Base-by-base conservation (phyloP, 495 filamentous ascomycete species). In the Emericellopsis terricola region DNA sequence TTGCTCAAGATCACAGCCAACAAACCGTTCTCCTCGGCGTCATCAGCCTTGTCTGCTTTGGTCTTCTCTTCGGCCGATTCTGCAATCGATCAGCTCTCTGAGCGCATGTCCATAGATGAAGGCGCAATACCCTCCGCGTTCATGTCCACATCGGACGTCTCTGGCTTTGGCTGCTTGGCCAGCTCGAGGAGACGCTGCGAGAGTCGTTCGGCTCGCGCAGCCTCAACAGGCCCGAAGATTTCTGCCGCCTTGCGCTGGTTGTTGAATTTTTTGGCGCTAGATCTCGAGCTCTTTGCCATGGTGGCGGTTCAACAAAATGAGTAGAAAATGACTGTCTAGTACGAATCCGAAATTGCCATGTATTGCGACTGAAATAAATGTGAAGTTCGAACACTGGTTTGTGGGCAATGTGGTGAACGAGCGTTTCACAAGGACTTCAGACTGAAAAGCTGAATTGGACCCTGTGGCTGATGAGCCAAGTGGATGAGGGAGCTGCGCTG, bases 281-380 rank as follows among this genome's bases (percentile, higher is more conserved):
- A 64, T 44, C 85, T 65, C 30, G 76, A 56, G 48, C 79, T 76
- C 46, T 89, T 92, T 2, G 84, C 85, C 85, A 94, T 94, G 39
- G 39, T 67, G 48, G 37, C 36, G 14, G 36, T 30, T n/a, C n/a
- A n/a, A n/a, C n/a, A n/a, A n/a, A n/a, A n/a, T n/a, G n/a, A n/a
- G n/a, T n/a, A n/a, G n/a, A n/a, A n/a, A n/a, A n/a, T n/a, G n/a
- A n/a, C n/a, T n/a, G n/a, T n/a, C n/a, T n/a, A n/a, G n/a, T n/a
- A n/a, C n/a, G n/a, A n/a, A n/a, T n/a, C n/a, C n/a, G n/a, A n/a
- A n/a, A n/a, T n/a, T n/a, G n/a, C n/a, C n/a, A n/a, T n/a, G n/a
- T n/a, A n/a, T n/a, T n/a, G n/a, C n/a, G n/a, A n/a, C n/a, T n/a
- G n/a, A n/a, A n/a, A n/a, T n/a, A n/a, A n/a, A n/a, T n/a, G n/a